These are phyloP conservation scores for Coffea eugenioides DNA, from an alignment of 257 asterid genomes.

Conservation along the genomic window DNA sequence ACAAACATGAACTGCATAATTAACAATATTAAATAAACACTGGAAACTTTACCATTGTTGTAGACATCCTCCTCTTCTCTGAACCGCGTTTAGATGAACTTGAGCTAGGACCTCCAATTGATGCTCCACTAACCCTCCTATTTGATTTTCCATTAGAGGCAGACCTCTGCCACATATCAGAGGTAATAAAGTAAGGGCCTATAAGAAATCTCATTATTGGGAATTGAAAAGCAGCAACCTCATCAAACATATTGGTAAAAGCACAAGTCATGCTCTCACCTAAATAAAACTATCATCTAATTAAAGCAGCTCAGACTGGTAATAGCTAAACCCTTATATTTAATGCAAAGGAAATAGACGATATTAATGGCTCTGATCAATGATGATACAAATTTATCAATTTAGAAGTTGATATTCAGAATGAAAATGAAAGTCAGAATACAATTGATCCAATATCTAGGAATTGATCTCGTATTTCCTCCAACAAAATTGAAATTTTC, in stretches of 20 bases:
- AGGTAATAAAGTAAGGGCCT: background rate
- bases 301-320: background rate
- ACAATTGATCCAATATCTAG: background rate
- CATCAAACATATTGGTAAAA: background rate
- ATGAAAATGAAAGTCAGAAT: background rate
- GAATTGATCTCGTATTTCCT: background rate
- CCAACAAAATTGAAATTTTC: background rate
- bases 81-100: conserved; percentile 64
- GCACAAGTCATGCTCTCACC: background rate
- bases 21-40: background rate
- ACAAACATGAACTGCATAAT: background rate
- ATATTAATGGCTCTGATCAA: background rate
- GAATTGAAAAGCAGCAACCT: background rate
- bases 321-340: background rate
- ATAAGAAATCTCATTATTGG: background rate
- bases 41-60: conserved; percentile 55
- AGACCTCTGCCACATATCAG: conserved; percentile 49
- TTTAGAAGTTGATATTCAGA: background rate
- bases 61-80: conserved; percentile 47
- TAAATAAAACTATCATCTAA: background rate
- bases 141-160: conserved; percentile 55
- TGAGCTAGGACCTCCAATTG: conserved; percentile 53
- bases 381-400: background rate
- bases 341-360: conserved; percentile 1
- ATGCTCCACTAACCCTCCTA: conserved; percentile 49